These are phyloP conservation scores for Lipomyces kockii DNA, from an alignment of 805 yeast species.

Conservation along the genomic window DNA sequence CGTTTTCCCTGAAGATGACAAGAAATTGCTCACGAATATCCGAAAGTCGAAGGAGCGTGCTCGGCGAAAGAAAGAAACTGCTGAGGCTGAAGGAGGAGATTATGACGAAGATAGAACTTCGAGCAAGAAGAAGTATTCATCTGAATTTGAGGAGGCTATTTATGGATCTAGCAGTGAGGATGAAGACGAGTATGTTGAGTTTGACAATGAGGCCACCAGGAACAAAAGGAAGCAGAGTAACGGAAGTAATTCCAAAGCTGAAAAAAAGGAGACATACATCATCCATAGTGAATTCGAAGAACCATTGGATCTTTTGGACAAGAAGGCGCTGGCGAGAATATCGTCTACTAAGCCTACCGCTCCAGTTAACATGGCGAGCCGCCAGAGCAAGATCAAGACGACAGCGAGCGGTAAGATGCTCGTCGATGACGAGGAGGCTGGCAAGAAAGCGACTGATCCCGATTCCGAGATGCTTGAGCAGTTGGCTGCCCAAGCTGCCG, in stretches of 20 bases:
- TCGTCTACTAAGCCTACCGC: constrained; percentile 84
- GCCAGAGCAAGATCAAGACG: constrained; percentile 47
- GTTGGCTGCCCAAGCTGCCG: constrained; percentile 47
- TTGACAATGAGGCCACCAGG: constrained; percentile 44
- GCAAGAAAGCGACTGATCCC: constrained; percentile 38
- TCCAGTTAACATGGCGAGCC: constrained; percentile 44
- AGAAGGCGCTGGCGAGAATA: constrained; percentile 81
- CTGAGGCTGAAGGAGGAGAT: constrained; percentile 24
- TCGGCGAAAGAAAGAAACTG: constrained; percentile 63
- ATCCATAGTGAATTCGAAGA: constrained; percentile 63
- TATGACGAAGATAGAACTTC: constrained; percentile 41
- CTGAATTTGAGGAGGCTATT: constrained; percentile 91
- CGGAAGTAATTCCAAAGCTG: constrained; percentile 23
- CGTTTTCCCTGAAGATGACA: constrained; percentile 89
- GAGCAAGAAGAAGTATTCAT: constrained; percentile 59
- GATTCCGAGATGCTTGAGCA: constrained; percentile 51
- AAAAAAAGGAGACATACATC: constrained; percentile 60
- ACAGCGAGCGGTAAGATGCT: constrained; percentile 71
- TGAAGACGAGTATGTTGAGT: constrained; percentile 60
- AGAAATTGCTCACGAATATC: constrained; percentile 79
- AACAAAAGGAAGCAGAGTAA: constrained; percentile 36
- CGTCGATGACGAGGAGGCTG: constrained; percentile 49
- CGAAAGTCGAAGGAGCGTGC: constrained; percentile 84
- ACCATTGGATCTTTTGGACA: constrained; percentile 89
- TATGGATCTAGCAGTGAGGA: constrained; percentile 70